These are phyloP conservation scores for Sporobolus alterniflorus DNA, from an alignment of 202 grass and related monocot genomes.

Conservation along the genomic window DNA sequence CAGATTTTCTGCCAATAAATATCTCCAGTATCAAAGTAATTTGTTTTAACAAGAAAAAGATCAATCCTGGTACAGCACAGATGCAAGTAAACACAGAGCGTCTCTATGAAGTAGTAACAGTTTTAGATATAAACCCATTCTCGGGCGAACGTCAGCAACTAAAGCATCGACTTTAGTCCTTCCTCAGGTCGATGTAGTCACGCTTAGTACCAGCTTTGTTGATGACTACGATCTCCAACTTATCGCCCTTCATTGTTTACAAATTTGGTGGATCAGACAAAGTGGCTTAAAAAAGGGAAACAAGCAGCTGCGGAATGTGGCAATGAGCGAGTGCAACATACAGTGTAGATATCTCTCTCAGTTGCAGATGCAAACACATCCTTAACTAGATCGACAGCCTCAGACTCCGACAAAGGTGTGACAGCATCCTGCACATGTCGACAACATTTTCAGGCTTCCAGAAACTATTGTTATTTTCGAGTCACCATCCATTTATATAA, in stretches of 20 bases:
- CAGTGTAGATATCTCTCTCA: slow-evolving; percentile 98
- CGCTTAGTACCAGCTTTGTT: slow-evolving; percentile 78
- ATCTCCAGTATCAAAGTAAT: slow-evolving; percentile 22
- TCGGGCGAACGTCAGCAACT: slow-evolving; percentile 14
- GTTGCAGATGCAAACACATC: slow-evolving; percentile 99
- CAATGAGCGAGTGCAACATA: slow-evolving; percentile 33
- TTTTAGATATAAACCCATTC: slow-evolving; percentile 12
- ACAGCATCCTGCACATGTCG: slow-evolving; percentile 77
- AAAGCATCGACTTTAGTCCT: slow-evolving; percentile 58
- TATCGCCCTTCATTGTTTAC: slow-evolving; percentile 74
- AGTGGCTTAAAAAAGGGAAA: slow-evolving; percentile 10
- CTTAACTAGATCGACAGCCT: slow-evolving; percentile 93
- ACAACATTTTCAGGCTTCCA: neutral
- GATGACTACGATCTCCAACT: slow-evolving; percentile 88
- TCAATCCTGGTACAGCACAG: slow-evolving; percentile 45
- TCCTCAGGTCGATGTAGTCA: slow-evolving; percentile 94
- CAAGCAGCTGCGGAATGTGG: neutral
- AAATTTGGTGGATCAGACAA: slow-evolving; percentile 2
- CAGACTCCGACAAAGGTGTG: slow-evolving; percentile 82
- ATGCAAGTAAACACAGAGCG: slow-evolving; percentile 33
- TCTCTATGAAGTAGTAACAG: slow-evolving; percentile 26
- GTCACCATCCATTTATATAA: neutral
- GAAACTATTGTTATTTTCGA: neutral
- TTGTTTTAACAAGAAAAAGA: slow-evolving; percentile 32
- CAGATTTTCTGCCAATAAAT: slow-evolving; percentile 8